Evolutionary conservation across 2,329 filamentous ascomycete genomes (phyloP).

Genomic region (Diaporthe citri): DNA sequence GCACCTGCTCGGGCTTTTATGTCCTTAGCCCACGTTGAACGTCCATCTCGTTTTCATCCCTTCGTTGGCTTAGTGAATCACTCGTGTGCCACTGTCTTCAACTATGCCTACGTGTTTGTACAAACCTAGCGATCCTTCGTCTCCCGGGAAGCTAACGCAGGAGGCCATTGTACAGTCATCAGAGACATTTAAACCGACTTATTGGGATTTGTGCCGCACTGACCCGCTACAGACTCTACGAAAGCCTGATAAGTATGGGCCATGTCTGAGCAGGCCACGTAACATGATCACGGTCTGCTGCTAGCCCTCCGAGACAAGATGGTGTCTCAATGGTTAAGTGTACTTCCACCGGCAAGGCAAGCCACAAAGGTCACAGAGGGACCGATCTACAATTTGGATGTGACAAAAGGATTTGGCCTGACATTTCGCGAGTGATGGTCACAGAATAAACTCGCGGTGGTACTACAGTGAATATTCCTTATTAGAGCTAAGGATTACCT

Average conservation of each 20-base stretch:
- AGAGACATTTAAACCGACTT: neutral
- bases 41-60: too few relatives aligned
- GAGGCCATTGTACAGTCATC: neutral
- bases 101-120: neutral
- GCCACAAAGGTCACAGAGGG: neutral
- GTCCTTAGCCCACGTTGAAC: too few relatives aligned
- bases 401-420: neutral
- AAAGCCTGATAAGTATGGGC: neutral
- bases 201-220: too few relatives aligned
- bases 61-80: neutral
- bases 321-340: neutral
- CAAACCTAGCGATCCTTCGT: neutral
- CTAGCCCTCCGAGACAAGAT: neutral
- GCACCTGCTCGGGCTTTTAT: neutral
- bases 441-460: neutral
- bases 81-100: neutral
- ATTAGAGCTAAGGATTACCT: slow-evolving; percentile 24
- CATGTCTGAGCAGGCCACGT: neutral
- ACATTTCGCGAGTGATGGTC: neutral
- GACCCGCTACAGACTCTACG: neutral
- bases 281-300: neutral
- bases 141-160: neutral
- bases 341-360: neutral
- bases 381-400: neutral
- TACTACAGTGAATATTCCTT: neutral